Percentiles rank a stretch among this genome's conserved stretches.
These are phyloP conservation scores for Penicillium sclerotiorum DNA, from an alignment of 2,329 filamentous ascomycete genomes.

Conservation along the genomic window DNA sequence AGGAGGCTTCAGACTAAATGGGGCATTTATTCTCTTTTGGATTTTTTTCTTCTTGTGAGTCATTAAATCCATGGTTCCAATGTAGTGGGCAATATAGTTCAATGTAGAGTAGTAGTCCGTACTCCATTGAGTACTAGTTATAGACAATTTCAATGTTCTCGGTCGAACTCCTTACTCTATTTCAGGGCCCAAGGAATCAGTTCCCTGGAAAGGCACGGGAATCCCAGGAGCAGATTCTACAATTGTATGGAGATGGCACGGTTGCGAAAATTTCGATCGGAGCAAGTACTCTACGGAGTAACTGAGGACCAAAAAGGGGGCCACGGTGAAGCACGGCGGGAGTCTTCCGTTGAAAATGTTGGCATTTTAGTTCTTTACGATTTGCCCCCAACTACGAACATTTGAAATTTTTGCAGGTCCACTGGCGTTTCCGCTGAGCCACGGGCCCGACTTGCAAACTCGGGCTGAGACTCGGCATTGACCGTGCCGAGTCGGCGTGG, in stretches of 20 bases:
- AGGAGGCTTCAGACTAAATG: neutral
- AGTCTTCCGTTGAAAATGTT: conserved; percentile 15
- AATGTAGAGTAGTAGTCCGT: no score
- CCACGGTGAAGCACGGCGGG: conserved; percentile 19
- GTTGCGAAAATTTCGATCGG: conserved; percentile 19
- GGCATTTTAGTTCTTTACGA: neutral
- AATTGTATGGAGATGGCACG: conserved; percentile 2
- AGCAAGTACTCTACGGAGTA: conserved; percentile 18
- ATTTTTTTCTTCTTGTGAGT: neutral
- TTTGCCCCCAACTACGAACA: neutral
- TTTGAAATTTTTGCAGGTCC: no score
- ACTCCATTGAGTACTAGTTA: neutral
- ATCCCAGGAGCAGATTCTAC: neutral
- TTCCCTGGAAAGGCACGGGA: neutral
- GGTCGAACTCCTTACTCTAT: neutral
- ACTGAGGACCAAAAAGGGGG: conserved; percentile 13
- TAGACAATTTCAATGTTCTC: neutral
- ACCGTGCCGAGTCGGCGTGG: conserved; percentile 20
- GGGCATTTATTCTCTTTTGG: no score
- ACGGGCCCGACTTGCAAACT: conserved; percentile 19
- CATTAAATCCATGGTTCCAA: neutral
- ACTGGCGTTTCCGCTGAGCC: conserved; percentile 6
- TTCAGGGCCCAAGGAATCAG: no score
- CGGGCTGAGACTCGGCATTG: conserved; percentile 23
- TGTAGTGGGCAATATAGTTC: no score